Evolutionary conservation across 441 rosid species (phyloP).

Genomic region (Erodium texanum): DNA sequence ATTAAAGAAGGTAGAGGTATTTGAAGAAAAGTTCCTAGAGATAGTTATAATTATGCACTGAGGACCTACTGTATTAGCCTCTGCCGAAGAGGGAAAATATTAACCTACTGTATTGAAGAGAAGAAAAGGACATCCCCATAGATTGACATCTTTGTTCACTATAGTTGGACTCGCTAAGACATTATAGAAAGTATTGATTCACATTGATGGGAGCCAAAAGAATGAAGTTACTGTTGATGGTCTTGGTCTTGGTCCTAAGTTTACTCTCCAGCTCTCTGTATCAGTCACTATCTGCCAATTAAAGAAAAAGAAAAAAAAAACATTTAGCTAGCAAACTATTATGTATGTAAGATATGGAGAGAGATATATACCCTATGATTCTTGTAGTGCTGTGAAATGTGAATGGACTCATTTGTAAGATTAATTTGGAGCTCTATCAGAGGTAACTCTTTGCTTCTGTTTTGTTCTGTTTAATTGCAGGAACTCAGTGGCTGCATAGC

Average conservation of each 20-base stretch:
- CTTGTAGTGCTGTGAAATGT: neutral
- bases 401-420: neutral
- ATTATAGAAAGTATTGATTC: neutral
- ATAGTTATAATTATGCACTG: neutral
- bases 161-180: neutral
- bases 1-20: neutral
- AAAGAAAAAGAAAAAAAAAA: too few species aligned
- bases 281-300: too few species aligned
- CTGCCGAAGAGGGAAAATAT: too few species aligned
- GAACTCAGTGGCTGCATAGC: slow-evolving; percentile 86
- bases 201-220: too few species aligned
- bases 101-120: neutral
- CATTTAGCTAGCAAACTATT: too few species aligned
- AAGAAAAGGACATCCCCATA: neutral
- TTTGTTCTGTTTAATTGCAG: slow-evolving; percentile 28
- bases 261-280: too few species aligned
- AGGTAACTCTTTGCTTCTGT: neutral
- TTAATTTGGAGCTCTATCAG: neutral
- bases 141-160: neutral
- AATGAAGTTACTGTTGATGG: too few species aligned
- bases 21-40: neutral
- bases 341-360: too few species aligned
- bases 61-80: neutral
- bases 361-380: too few species aligned
- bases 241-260: too few species aligned